These are phyloP conservation scores for Penicillium psychrosexuale DNA, from an alignment of 2,329 filamentous ascomycete species.

Conservation along the genomic window DNA sequence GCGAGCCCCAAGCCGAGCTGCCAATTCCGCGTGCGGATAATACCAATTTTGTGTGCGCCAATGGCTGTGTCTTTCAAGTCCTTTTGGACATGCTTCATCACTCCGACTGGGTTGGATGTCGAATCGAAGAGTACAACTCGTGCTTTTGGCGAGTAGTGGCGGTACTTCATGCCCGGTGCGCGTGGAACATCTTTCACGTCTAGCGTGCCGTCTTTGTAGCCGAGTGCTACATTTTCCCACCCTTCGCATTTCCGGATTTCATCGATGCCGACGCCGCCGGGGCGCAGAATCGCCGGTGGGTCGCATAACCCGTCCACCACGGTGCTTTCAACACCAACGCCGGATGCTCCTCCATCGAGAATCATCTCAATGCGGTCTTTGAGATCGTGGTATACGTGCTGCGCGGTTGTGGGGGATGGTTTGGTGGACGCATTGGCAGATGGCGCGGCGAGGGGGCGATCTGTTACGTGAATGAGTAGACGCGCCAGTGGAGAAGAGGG, in stretches of 20 bases:
- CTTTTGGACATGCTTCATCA: conserved; percentile 32
- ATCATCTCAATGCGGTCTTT: conserved; percentile 79
- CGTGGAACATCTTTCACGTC: conserved; percentile 65
- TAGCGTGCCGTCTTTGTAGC: conserved; percentile 73
- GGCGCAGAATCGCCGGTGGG: conserved; percentile 78
- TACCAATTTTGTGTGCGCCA: conserved; percentile 34
- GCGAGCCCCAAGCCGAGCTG: conserved; percentile 29
- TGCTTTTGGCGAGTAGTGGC: conserved; percentile 92
- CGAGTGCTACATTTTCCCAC: conserved; percentile 75
- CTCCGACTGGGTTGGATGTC: conserved; percentile 31
- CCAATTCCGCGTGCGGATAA: conserved; percentile 42
- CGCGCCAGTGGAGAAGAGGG: conserved; percentile 81
- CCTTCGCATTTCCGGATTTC: conserved; percentile 69
- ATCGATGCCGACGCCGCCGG: conserved; percentile 82
- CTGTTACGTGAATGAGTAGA: conserved; percentile 76
- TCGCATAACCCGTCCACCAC: conserved; percentile 85
- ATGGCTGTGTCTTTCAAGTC: conserved; percentile 34
- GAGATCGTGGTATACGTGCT: conserved; percentile 84
- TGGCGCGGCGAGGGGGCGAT: conserved; percentile 79
- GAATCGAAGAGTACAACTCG: conserved; percentile 78
- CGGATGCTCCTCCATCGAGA: conserved; percentile 80
- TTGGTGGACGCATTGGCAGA: conserved; percentile 93
- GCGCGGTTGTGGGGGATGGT: conserved; percentile 84
- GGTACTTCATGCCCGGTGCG: conserved; percentile 98
- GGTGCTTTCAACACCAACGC: conserved; percentile 91